phyloP scores from a whole-genome alignment of 2,329 filamentous ascomycete species.

The Ambrosiella cleistominuta region DNA sequence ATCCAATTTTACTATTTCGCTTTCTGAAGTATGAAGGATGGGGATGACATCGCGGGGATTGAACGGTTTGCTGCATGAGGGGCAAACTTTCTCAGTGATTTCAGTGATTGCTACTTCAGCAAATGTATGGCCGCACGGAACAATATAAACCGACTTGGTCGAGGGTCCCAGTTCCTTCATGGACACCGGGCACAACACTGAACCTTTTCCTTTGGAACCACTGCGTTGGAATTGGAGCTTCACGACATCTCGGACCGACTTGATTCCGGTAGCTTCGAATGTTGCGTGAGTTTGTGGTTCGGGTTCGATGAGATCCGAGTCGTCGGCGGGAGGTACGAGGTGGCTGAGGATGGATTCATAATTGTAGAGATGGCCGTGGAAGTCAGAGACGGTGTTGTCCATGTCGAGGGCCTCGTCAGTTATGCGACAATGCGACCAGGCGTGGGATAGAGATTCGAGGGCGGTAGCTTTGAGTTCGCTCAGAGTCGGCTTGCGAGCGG shows the following conservation, averaged over 20 bases:
- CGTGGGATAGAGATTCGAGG: slow-evolving; percentile 68
- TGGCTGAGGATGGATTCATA: slow-evolving; percentile 71
- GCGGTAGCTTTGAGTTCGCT: slow-evolving; percentile 78
- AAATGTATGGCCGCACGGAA: slow-evolving; percentile 92
- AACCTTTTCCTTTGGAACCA: slow-evolving; percentile 22
- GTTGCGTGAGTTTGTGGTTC: slow-evolving; percentile 20
- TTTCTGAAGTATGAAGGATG: slow-evolving; percentile 54
- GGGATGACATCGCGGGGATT: slow-evolving; percentile 60
- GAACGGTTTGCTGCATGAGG: slow-evolving; percentile 62
- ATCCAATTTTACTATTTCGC: slow-evolving; percentile 51
- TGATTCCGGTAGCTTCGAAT: slow-evolving; percentile 43
- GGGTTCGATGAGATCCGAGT: slow-evolving; percentile 32
- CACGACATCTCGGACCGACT: slow-evolving; percentile 68
- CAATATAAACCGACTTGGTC: slow-evolving; percentile 69
- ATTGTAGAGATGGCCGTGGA: slow-evolving; percentile 72
- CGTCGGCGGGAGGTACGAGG: slow-evolving; percentile 25
- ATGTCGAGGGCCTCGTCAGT: slow-evolving; percentile 53
- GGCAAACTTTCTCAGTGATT: slow-evolving; percentile 44
- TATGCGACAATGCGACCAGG: slow-evolving; percentile 78
- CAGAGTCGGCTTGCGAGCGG: slow-evolving; percentile 63
- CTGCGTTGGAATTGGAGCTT: slow-evolving; percentile 57
- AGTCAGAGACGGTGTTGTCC: slow-evolving; percentile 68
- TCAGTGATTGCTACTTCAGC: slow-evolving; percentile 71
- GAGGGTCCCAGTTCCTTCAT: slow-evolving; percentile 67
- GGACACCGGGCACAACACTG: slow-evolving; percentile 72